These are phyloP conservation scores for Pichia sp. DNA, from an alignment of 1,139 yeast species.

Conservation along the genomic window DNA sequence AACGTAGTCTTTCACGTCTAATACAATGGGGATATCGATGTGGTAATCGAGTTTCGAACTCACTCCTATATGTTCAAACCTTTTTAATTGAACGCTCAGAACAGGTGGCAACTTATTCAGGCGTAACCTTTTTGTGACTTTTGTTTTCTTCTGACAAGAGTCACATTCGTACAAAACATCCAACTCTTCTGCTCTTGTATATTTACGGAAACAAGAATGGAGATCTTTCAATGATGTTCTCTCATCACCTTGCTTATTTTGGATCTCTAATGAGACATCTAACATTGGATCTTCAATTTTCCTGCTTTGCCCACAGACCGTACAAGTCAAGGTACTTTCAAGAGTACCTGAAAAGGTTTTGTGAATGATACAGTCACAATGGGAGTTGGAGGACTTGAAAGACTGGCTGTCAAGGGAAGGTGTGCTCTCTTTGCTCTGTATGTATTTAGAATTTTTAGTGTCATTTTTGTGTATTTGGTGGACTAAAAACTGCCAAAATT, in stretches of 20 bases:
- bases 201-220: conserved; percentile 66
- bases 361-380: conserved; percentile 78
- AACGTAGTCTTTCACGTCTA: conserved; percentile 66
- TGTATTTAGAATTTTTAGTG: conserved; percentile 21
- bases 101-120: conserved; percentile 72
- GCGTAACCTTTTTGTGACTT: conserved; percentile 68
- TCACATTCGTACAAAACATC: conserved; percentile 73
- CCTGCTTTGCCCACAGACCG: conserved; percentile 60
- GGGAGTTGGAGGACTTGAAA: background rate
- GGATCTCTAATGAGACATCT: conserved; percentile 79
- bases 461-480: conserved; percentile 72
- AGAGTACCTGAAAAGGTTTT: conserved; percentile 71
- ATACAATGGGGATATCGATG: conserved; percentile 65
- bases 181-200: conserved; percentile 71
- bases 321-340: conserved; percentile 71
- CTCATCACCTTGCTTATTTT: conserved; percentile 27
- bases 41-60: conserved; percentile 75
- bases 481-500: conserved; percentile 85
- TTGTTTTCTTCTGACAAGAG: conserved; percentile 55
- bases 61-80: conserved; percentile 73
- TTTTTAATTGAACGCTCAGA: conserved; percentile 75
- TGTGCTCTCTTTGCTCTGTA: conserved; percentile 22
- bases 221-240: conserved; percentile 33
- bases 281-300: conserved; percentile 82
- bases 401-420: conserved; percentile 18